Evolutionary conservation across 345 rosid genomes (phyloP).

Genomic region (Sisymbrium altissimum): DNA sequence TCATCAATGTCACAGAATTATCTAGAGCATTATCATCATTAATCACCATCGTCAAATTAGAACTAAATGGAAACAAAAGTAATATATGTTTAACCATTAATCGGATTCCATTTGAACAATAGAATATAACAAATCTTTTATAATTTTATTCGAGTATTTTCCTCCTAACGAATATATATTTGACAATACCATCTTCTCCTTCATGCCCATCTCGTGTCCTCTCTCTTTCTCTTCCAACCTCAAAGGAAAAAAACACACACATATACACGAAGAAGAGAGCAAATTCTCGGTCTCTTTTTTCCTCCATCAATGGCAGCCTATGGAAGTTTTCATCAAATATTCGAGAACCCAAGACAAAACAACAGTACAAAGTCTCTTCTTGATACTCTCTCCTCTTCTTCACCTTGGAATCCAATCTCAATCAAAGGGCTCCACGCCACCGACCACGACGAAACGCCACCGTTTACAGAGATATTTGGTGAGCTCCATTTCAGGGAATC

Average conservation of each 20-base stretch:
- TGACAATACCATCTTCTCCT: slow-evolving; percentile 28
- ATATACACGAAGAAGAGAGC: neutral
- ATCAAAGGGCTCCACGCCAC: slow-evolving; percentile 40
- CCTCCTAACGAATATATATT: slow-evolving; percentile 21
- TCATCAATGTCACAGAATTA: neutral
- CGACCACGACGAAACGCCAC: slow-evolving; percentile 40
- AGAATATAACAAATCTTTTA: neutral
- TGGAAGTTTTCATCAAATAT: slow-evolving; percentile 64
- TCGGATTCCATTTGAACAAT: neutral
- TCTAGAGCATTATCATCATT: slow-evolving; percentile 11
- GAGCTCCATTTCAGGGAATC: slow-evolving; percentile 66
- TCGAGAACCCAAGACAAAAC: slow-evolving; percentile 55
- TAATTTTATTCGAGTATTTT: neutral
- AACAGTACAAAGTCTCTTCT: slow-evolving; percentile 41
- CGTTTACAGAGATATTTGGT: slow-evolving; percentile 66
- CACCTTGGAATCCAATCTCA: slow-evolving; percentile 46
- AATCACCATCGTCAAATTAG: slow-evolving; percentile 1
- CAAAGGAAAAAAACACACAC: neutral
- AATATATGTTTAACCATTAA: neutral
- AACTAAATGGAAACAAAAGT: neutral
- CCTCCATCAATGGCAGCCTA: slow-evolving; percentile 60
- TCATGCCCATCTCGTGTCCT: slow-evolving; percentile 34
- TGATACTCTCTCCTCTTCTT: slow-evolving; percentile 49
- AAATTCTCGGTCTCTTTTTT: slow-evolving; percentile 9
- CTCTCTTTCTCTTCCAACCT: slow-evolving; percentile 9